Evolutionary conservation across 306 rosid species (phyloP).

Genomic region (Medicago arabica): DNA sequence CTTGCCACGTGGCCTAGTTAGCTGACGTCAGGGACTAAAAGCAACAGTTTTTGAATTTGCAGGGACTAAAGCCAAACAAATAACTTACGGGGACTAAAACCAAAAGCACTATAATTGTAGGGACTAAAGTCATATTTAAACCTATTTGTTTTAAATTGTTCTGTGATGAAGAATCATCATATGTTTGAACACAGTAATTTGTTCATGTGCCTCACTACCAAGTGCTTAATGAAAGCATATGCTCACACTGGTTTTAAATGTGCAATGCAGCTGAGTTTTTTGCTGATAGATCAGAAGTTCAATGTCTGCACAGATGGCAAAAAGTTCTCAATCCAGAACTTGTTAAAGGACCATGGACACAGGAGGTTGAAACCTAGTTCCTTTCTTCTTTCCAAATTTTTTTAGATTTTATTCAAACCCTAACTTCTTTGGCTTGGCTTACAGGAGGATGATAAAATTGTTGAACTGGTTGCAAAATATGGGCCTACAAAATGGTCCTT

Average conservation of each 20-base stretch:
- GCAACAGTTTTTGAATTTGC: no score
- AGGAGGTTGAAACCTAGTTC: constrained; percentile 66
- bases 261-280: constrained; percentile 87
- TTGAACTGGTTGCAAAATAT: constrained; percentile 75
- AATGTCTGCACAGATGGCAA: constrained; percentile 99
- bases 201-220: constrained; percentile 1
- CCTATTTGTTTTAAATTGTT: background rate
- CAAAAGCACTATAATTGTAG: no score
- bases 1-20: no score
- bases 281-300: constrained; percentile 94
- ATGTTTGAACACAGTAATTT: constrained; percentile 26
- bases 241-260: constrained; percentile 40
- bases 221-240: constrained; percentile 35
- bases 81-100: no score
- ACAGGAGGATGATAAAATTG: constrained; percentile 93
- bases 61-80: no score
- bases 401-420: constrained; percentile 31
- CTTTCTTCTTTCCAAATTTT: constrained; percentile 16
- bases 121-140: no score
- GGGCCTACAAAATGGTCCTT: constrained; percentile 98
- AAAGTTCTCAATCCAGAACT: constrained; percentile 98
- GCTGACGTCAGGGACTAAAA: no score
- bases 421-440: constrained; percentile 41
- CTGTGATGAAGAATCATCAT: constrained; percentile 3
- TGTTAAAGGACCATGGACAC: constrained; percentile 97